phyloP scores from a whole-genome alignment of 495 filamentous ascomycete genomes.

The Melanomma pulvis-pyrius region DNA sequence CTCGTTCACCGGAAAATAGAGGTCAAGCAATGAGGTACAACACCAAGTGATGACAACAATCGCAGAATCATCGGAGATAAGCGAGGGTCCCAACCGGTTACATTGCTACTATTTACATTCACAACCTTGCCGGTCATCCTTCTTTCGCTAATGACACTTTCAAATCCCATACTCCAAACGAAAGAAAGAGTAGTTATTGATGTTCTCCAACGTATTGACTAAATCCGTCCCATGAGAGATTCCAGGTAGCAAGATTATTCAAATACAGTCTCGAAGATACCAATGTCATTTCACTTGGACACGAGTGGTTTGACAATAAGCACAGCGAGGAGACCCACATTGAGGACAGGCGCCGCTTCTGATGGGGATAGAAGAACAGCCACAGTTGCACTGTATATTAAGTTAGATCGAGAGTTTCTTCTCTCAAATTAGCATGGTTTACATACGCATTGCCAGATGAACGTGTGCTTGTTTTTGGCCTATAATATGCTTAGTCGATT shows the following conservation, averaged over 20 bases:
- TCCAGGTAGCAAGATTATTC: not conserved
- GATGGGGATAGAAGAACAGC: constrained; percentile 5
- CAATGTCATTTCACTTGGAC: not conserved
- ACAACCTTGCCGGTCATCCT: too few species aligned
- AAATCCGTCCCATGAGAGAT: too few species aligned
- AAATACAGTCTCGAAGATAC: not conserved
- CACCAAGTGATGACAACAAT: not conserved
- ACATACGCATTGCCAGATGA: constrained; percentile 8
- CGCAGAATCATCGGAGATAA: not conserved
- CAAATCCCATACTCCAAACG: too few species aligned
- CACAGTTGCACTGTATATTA: constrained; percentile 6
- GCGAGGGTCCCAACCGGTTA: not conserved
- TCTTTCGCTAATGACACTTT: too few species aligned
- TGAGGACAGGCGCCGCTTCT: not conserved
- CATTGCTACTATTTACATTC: too few species aligned
- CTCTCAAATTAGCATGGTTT: not conserved
- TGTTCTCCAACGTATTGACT: too few species aligned
- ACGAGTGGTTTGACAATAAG: constrained; percentile 15
- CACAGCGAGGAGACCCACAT: constrained; percentile 12
- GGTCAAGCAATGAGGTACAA: not conserved
- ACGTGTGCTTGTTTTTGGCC: constrained; percentile 14
- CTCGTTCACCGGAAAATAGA: not conserved
- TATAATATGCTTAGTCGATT: not conserved
- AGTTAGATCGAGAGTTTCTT: not conserved
- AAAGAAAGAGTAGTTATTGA: too few species aligned